phyloP scores from a whole-genome alignment of 345 rosid genomes.

The Eutrema yunnanense region DNA sequence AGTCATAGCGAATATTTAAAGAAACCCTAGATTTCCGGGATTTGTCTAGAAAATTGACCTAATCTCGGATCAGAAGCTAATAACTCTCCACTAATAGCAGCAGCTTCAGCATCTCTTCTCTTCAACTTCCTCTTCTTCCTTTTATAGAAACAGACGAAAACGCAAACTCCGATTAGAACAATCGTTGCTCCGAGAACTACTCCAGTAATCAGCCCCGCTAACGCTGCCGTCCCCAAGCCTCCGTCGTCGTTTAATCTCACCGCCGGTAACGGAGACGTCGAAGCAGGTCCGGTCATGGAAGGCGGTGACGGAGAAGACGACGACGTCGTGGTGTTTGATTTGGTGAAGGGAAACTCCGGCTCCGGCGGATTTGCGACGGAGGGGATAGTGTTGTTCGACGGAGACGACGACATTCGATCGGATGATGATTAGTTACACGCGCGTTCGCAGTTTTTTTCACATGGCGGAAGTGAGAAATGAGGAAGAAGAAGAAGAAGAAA shows the following conservation, averaged over 20 bases:
- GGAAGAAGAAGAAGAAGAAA: neutral
- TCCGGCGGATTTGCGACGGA: constrained; percentile 3
- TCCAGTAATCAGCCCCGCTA: neutral
- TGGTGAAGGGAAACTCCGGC: constrained; percentile 1
- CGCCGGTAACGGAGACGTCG: neutral
- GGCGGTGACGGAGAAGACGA: neutral
- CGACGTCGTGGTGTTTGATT: neutral
- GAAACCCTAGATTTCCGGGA: constrained; percentile 17
- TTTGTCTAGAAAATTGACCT: neutral
- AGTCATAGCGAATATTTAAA: neutral
- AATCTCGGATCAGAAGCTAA: neutral
- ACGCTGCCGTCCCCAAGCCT: neutral
- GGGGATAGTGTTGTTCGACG: constrained; percentile 10
- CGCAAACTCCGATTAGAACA: constrained; percentile 22
- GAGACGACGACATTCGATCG: constrained; percentile 12
- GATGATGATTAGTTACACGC: neutral
- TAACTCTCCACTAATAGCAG: neutral
- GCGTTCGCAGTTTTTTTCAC: neutral
- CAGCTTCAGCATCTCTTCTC: constrained; percentile 18
- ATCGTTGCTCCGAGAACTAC: constrained; percentile 14
- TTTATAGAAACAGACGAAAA: constrained; percentile 13
- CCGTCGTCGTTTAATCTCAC: neutral
- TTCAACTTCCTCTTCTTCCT: constrained; percentile 5
- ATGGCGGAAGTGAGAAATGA: constrained; percentile 3
- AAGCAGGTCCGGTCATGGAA: neutral